phyloP scores from a whole-genome alignment of 2,329 filamentous ascomycete species.

The Pyricularia sp. region DNA sequence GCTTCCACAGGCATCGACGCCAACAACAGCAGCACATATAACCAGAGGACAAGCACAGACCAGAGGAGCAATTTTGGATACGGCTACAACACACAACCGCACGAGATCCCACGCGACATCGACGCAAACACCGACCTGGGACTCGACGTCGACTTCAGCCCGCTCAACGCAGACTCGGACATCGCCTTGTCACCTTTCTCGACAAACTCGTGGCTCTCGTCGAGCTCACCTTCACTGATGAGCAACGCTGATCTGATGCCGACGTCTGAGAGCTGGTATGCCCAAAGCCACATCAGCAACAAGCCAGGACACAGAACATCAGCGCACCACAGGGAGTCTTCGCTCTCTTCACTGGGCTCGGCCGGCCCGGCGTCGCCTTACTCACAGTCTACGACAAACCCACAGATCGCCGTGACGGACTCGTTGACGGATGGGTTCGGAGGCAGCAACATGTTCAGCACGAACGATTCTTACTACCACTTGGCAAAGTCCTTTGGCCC shows the following conservation, averaged over 20 bases:
- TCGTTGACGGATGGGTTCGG: conserved; percentile 34
- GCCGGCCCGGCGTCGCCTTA: conserved; percentile 52
- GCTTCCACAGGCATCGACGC: neutral
- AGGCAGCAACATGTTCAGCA: conserved; percentile 25
- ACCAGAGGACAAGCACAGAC: neutral
- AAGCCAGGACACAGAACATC: neutral
- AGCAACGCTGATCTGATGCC: conserved; percentile 2
- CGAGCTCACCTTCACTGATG: conserved; percentile 1
- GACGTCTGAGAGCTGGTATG: neutral
- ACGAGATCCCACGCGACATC: neutral
- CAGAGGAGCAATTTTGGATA: neutral
- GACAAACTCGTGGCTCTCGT: conserved; percentile 1
- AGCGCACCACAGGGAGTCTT: conserved; percentile 50
- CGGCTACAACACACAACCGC: neutral
- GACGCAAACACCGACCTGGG: neutral
- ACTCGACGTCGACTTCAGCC: conserved; percentile 2
- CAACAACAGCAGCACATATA: neutral
- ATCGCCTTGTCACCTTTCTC: neutral
- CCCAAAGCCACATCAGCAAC: neutral
- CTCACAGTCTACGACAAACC: conserved; percentile 43
- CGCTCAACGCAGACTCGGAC: neutral
- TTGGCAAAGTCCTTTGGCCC: conserved; percentile 28
- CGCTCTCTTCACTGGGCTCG: conserved; percentile 50
- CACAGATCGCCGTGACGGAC: conserved; percentile 47
- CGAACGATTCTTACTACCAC: conserved; percentile 36